phyloP scores from a whole-genome alignment of 805 yeast genomes.

The Metschnikowia kofuensis region DNA sequence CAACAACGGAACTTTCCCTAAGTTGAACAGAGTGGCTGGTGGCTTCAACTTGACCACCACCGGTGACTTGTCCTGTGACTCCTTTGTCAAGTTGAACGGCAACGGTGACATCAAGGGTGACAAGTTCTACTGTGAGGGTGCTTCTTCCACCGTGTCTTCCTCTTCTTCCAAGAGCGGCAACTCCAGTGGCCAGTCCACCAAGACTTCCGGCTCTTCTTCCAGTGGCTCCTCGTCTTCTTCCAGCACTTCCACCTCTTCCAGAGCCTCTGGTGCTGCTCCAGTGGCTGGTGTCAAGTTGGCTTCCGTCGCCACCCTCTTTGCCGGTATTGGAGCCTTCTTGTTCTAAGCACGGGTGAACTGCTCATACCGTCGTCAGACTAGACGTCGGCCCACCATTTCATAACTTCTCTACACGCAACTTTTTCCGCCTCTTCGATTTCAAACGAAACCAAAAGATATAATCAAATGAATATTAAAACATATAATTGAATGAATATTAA shows the following conservation, averaged over 20 bases:
- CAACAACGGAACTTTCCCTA: constrained; percentile 71
- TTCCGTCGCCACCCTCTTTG: constrained; percentile 31
- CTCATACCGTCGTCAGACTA: not conserved
- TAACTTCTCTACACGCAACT: constrained; percentile 4
- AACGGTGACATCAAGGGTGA: constrained; percentile 90
- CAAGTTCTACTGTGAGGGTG: constrained; percentile 60
- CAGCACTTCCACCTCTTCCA: constrained; percentile 19
- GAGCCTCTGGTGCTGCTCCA: constrained; percentile 26
- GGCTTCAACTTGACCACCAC: constrained; percentile 80
- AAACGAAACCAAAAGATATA: too few species aligned
- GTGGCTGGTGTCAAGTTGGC: constrained; percentile 23
- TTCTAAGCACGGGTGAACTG: constrained; percentile 17
- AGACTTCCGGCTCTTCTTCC: constrained; percentile 26
- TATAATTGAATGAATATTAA: too few species aligned
- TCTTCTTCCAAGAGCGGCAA: constrained; percentile 39
- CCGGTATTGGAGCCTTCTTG: constrained; percentile 39
- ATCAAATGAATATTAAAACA: too few species aligned
- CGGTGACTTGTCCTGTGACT: constrained; percentile 78
- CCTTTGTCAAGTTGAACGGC: constrained; percentile 67
- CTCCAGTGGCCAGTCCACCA: constrained; percentile 22
- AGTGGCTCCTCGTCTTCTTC: constrained; percentile 19
- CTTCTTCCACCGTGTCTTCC: constrained; percentile 43
- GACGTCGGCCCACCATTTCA: not conserved
- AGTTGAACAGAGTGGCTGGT: constrained; percentile 81
- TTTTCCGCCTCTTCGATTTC: too few species aligned